Conservation (phyloP, 306 rosid species). For the Acacia acuminata region DNA sequence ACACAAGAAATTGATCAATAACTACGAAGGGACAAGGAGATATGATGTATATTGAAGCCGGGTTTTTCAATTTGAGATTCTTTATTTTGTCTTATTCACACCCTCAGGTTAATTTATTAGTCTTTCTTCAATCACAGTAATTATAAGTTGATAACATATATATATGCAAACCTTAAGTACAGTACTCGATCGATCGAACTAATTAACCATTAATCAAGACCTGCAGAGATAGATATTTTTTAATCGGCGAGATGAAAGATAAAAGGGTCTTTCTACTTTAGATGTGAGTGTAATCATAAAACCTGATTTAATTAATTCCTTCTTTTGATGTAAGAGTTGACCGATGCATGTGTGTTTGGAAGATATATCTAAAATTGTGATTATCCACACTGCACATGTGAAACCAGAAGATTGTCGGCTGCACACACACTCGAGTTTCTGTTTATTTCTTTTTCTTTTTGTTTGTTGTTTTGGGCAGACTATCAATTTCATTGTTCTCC, state of each 20-base stretch:
- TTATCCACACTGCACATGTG: slow-evolving; percentile 31
- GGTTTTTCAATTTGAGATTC: not conserved
- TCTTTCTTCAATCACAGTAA: not conserved
- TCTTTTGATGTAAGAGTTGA: slow-evolving; percentile 39
- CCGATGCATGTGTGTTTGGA: slow-evolving; percentile 45
- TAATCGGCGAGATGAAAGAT: not conserved
- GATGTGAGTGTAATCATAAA: not conserved
- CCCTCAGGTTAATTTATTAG: not conserved
- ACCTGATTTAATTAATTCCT: not conserved
- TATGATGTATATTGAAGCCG: not conserved
- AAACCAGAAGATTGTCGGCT: slow-evolving; percentile 13
- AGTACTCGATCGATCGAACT: not conserved
- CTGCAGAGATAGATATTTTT: slow-evolving; percentile 2
- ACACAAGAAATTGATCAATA: not conserved
- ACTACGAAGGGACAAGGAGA: not conserved
- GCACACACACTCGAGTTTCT: not conserved
- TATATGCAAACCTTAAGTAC: not conserved
- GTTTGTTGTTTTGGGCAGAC: not conserved
- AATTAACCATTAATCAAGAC: slow-evolving; percentile 32
- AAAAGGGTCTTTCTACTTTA: not conserved
- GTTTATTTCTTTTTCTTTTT: not conserved
- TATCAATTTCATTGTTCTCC: not conserved
- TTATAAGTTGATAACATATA: not conserved
- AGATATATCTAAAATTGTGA: slow-evolving; percentile 13
- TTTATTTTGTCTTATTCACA: not conserved